Conservation (phyloP, 345 rosid species). For the Eucalyptus polyanthemos region DNA sequence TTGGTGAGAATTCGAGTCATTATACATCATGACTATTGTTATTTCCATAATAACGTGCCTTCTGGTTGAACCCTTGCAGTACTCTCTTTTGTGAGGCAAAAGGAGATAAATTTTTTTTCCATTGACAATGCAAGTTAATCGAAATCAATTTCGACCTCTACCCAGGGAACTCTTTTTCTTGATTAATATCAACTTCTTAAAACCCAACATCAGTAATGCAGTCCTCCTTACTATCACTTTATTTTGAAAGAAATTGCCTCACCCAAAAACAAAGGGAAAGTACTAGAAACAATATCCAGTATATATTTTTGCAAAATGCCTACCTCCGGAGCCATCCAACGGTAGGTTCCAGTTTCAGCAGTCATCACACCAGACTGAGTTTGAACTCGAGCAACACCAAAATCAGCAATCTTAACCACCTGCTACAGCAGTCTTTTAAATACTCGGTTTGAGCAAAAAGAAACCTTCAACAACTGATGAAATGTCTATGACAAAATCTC, state of each 20-base stretch:
- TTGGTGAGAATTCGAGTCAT: background rate
- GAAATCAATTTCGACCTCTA: background rate
- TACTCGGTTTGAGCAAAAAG: background rate
- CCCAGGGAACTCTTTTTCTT: background rate
- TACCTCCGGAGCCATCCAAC: constrained; percentile 90
- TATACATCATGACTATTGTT: background rate
- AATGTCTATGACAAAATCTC: background rate
- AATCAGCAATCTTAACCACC: constrained; percentile 67
- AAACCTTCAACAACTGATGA: background rate
- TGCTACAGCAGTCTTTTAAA: background rate
- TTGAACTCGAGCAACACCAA: constrained; percentile 67
- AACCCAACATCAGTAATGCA: background rate
- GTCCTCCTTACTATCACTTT: background rate
- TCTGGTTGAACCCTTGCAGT: background rate
- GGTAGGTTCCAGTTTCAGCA: constrained; percentile 70
- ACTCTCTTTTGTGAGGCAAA: background rate
- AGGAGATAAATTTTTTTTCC: background rate
- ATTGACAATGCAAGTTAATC: background rate
- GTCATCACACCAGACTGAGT: constrained; percentile 58
- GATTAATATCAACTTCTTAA: background rate
- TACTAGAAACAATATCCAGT: background rate
- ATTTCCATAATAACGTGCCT: background rate
- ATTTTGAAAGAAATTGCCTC: background rate
- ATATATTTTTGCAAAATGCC: background rate
- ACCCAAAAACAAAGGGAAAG: background rate